Base-by-base conservation (phyloP, 2,329 filamentous ascomycete species). In the Tricladium varicosporioides region DNA sequence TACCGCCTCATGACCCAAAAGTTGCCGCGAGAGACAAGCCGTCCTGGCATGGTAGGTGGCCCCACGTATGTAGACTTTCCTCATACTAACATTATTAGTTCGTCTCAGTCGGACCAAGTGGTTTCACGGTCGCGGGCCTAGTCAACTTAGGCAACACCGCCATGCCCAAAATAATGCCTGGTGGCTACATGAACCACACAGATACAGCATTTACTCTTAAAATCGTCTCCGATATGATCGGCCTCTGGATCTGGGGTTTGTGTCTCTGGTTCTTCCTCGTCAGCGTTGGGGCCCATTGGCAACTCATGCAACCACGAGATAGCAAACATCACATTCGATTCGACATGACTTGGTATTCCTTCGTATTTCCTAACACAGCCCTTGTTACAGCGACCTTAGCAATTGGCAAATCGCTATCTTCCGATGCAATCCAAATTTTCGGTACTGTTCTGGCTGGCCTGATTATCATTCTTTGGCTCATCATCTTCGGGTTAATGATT, bases 1-100 rank as follows among this genome's bases (percentile, higher is more conserved):
- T 94, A 94, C 70, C 84, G 91, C 31, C 79, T 95, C 27, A 94
- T 94, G 90, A 93, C 90, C 0, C 88, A 93, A 67, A 94, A 94
- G 66, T 77, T 95, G 0, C 91, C 91, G 0, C 80, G 83, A 54
- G 90, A 93, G 67, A 85, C 81, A 44, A 80, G 91, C 16, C 82
- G 90, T 10, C 91, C 91, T 0, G 90, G 88, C 66, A 91, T 95
- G 57, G 78, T 79, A 65, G 60, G 73, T 18, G 33, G 36, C 22
- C 22, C 7, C 9, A 15, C 5, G 3, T 13, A 1, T 5, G 31
- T 27, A 31, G 16, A 15, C 11, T 1, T 44, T 15, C 32, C n/a
- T 36, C 5, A 54, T 54, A 18, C 59, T 62, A 19, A 64, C 33
- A 16, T n/a, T 15, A 5, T 5, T 42, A 80, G 85, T 94, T 94